phyloP scores from a whole-genome alignment of 2,329 filamentous ascomycete species.

The Ophiostoma ulmi region DNA sequence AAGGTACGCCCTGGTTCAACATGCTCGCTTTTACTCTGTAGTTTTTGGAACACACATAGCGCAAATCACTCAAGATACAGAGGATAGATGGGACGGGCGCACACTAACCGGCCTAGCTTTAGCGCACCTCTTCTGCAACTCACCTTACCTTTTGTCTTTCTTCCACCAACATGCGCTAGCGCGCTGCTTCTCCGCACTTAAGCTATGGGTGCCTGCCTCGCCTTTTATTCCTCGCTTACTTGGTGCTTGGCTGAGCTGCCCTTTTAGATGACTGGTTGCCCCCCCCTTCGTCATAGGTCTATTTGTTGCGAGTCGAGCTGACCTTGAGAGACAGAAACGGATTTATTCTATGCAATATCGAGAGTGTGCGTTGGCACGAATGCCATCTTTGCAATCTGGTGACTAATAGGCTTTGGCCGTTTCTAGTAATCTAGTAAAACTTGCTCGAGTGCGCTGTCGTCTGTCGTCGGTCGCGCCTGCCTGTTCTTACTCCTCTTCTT shows the following conservation, averaged over 20 bases:
- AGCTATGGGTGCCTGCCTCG: slow-evolving; percentile 17
- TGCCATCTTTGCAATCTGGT: no score
- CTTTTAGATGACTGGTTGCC: no score
- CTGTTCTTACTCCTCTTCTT: not conserved
- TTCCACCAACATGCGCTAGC: slow-evolving; percentile 22
- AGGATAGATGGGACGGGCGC: slow-evolving; percentile 8
- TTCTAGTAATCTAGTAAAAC: not conserved
- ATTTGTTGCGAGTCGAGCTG: not conserved
- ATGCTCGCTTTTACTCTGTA: slow-evolving; percentile 18
- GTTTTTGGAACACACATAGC: slow-evolving; percentile 22
- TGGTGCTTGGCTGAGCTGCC: slow-evolving; percentile 3
- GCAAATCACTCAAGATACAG: slow-evolving; percentile 26
- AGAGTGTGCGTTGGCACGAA: no score
- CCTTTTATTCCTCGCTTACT: not conserved
- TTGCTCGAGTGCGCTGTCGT: no score
- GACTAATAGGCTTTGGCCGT: not conserved
- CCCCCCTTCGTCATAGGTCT: slow-evolving; percentile 5
- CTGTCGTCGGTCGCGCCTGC: not conserved
- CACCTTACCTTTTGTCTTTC: not conserved
- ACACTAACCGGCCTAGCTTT: slow-evolving; percentile 12
- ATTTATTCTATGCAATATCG: no score
- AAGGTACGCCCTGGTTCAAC: not conserved
- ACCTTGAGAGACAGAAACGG: no score
- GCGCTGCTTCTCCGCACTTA: slow-evolving; percentile 24
- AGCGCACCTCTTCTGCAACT: slow-evolving; percentile 9